Evolutionary conservation across 2,329 filamentous ascomycete species (phyloP).

Genomic region (Neofusicoccum kwambonambiense): DNA sequence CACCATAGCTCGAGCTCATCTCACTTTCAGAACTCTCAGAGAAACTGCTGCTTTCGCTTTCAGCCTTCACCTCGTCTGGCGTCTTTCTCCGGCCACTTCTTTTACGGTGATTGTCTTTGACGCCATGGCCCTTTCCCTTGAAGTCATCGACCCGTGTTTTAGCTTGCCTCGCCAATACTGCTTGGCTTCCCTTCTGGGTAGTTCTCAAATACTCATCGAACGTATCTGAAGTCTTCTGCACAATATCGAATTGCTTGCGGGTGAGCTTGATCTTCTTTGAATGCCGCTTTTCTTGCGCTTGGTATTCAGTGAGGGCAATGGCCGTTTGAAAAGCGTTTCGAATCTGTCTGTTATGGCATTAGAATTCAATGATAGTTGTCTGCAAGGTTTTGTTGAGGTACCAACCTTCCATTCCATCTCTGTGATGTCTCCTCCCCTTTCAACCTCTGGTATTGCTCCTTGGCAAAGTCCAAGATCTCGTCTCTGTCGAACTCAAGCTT

Average conservation of each 20-base stretch:
- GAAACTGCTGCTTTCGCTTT: background rate
- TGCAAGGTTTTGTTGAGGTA: background rate
- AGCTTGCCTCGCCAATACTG: background rate
- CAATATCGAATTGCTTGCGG: background rate
- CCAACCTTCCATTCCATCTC: background rate
- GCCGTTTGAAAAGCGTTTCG: constrained; percentile 26
- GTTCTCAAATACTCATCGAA: background rate
- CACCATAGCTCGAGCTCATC: background rate
- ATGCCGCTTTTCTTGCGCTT: background rate
- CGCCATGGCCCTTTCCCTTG: background rate
- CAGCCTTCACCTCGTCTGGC: background rate
- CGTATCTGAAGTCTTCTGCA: background rate
- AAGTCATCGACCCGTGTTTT: background rate
- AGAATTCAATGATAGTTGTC: too few relatives aligned
- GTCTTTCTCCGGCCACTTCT: background rate
- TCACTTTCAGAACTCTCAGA: background rate
- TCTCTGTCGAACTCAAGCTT: background rate
- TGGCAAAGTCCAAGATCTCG: background rate
- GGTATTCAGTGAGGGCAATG: constrained; percentile 22
- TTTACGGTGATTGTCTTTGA: background rate
- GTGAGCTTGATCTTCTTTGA: background rate
- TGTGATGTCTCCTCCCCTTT: background rate
- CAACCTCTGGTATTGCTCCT: background rate
- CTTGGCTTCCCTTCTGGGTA: background rate
- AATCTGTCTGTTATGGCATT: constrained; percentile 19